Base-by-base conservation (phyloP, 2,329 filamentous ascomycete genomes). In the Dothideomycetidae sp. region DNA sequence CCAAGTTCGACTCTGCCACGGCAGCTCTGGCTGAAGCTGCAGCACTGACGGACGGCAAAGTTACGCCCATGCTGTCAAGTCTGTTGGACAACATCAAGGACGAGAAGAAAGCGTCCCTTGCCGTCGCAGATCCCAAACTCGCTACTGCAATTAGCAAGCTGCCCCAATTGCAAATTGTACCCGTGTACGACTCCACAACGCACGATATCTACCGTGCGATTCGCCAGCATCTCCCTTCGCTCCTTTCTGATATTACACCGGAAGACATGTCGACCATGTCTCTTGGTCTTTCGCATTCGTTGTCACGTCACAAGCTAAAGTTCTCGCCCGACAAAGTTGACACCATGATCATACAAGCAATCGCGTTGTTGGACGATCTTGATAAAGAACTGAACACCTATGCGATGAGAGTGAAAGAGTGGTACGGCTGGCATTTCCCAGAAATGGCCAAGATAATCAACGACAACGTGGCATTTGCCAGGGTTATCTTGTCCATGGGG, bases 391-490 rank as follows among this genome's bases (percentile, higher is more conserved):
- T 98, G 46, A 98, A 98, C 68, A 90, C 83, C 51, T 96, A 94
- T 57, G 88, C 90, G 47, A 98, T 98, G 90, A 74, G 90, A 60
- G 85, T 94, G 44, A 96, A 96, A 75, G 90, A 98, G 63, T 98
- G 90, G 90, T 98, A 98, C 58, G 90, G 90, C 53, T 98, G 90
- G 90, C 90, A 96, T 64, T 98, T 96, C 68, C 90, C 90, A 29
- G 90, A 98, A 67, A 77, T 98, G 71, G 86, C 83, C 55, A 88
- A 86, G 65, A 93, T 96, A 55, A 71, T 94, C 50, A 92, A 92
- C 61, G 90, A 98, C 70, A 98, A 98, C 64, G 67, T 93, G 45
- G 86, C 86, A 47, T 98, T 93, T 58, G 78, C 86, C 42, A 79
- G 78, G 48, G 78, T 98, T 41, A 84, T 98, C 41, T 65, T 93